Evolutionary conservation across 192 early-diverging fungal species (phyloP).

Genomic region (Umbelopsis vinacea): DNA sequence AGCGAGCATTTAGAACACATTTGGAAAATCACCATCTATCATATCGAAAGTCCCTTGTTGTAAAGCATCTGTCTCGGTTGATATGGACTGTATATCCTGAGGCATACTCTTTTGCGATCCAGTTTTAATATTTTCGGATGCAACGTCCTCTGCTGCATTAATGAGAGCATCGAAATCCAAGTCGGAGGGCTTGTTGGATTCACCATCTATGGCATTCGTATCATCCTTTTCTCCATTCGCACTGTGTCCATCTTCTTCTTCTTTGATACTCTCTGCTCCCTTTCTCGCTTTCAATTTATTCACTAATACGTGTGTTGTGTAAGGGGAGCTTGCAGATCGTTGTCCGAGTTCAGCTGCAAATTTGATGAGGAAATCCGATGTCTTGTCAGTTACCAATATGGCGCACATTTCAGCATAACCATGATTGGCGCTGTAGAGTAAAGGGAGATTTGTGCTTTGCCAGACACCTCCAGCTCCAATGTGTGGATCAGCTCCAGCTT

Average conservation of each 20-base stretch:
- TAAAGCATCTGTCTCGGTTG: slow-evolving; percentile 1
- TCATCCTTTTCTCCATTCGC: neutral
- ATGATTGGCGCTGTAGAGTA: slow-evolving; percentile 45
- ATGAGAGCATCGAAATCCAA: slow-evolving; percentile 22
- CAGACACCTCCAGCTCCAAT: slow-evolving; percentile 16
- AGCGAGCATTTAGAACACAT: neutral
- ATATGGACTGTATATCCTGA: slow-evolving; percentile 6
- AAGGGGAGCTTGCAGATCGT: slow-evolving; percentile 2
- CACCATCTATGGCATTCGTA: neutral
- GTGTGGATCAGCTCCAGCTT: slow-evolving; percentile 39
- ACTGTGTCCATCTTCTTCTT: neutral
- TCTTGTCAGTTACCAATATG: slow-evolving; percentile 31
- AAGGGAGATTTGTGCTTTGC: slow-evolving; percentile 31
- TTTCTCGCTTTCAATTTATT: slow-evolving; percentile 11
- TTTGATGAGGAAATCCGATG: slow-evolving; percentile 34
- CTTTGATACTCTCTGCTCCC: neutral
- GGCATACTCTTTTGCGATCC: slow-evolving; percentile 2
- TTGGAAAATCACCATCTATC: slow-evolving; percentile 8
- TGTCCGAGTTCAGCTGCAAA: slow-evolving; percentile 28
- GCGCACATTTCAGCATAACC: slow-evolving; percentile 42
- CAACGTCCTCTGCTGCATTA: slow-evolving; percentile 7
- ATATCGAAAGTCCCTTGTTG: slow-evolving; percentile 4
- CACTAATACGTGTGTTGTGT: slow-evolving; percentile 7
- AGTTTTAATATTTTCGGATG: neutral
- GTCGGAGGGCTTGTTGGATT: neutral